A percentile compares a stretch with the other conserved stretches of the same genome.
phyloP scores from a whole-genome alignment of 1,139 yeast genomes.

The Lodderomyces beijingensis region DNA sequence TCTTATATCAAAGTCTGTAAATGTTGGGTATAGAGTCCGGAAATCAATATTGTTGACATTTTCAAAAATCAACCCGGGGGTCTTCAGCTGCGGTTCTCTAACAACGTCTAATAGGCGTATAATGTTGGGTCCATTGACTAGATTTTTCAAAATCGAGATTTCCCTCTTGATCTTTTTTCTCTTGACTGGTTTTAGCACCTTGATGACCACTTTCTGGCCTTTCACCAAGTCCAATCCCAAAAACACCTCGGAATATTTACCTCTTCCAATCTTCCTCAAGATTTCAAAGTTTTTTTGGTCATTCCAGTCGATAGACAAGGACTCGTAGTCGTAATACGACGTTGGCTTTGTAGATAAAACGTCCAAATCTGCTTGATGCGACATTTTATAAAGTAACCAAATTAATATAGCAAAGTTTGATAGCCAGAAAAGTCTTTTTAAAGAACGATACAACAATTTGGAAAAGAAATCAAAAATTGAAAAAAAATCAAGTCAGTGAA shows the following conservation, averaged over 20 bases:
- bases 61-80: slow-evolving; percentile 93
- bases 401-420: background rate
- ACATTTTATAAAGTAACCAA: slow-evolving; percentile 1
- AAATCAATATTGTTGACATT: slow-evolving; percentile 88
- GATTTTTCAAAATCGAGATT: slow-evolving; percentile 84
- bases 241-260: slow-evolving; percentile 47
- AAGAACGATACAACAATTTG: background rate
- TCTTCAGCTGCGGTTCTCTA: slow-evolving; percentile 83
- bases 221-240: slow-evolving; percentile 32
- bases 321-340: slow-evolving; percentile 48
- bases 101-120: slow-evolving; percentile 80
- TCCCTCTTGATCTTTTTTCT: slow-evolving; percentile 95
- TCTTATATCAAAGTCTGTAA: slow-evolving; percentile 76
- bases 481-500: no score
- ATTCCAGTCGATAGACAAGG: slow-evolving; percentile 42
- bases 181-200: slow-evolving; percentile 95
- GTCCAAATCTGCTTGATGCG: slow-evolving; percentile 11
- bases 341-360: slow-evolving; percentile 42
- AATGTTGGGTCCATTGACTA: slow-evolving; percentile 83
- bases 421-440: background rate
- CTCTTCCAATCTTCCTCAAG: slow-evolving; percentile 43
- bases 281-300: slow-evolving; percentile 46
- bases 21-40: slow-evolving; percentile 86
- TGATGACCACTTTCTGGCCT: slow-evolving; percentile 64
- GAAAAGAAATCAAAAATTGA: no score